These are phyloP conservation scores for Lichtheimia hyalospora DNA, from an alignment of 371 early-diverging fungal genomes.

Conservation along the genomic window DNA sequence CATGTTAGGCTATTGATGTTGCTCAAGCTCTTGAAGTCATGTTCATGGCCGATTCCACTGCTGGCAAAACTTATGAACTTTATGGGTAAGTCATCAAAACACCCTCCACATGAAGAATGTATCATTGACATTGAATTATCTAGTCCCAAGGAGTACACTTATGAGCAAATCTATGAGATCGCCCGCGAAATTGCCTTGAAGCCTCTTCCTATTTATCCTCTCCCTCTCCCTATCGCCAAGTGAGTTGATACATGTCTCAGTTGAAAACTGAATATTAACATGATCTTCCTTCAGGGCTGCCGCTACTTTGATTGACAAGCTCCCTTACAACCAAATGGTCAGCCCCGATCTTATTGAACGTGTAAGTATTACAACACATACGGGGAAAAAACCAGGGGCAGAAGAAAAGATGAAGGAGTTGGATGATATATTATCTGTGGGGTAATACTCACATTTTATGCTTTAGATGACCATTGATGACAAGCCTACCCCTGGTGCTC, in stretches of 20 bases:
- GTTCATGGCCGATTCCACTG: slow-evolving; percentile 68
- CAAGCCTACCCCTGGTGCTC: slow-evolving; percentile 65
- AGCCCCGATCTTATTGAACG: slow-evolving; percentile 53
- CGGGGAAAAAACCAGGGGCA: too few species aligned
- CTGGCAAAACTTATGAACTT: slow-evolving; percentile 89
- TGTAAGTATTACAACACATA: slow-evolving; percentile 21
- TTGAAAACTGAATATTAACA: neutral
- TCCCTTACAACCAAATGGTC: slow-evolving; percentile 51
- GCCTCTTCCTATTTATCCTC: slow-evolving; percentile 55
- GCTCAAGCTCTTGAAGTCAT: slow-evolving; percentile 81
- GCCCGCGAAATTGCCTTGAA: slow-evolving; percentile 75
- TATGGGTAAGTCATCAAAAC: slow-evolving; percentile 59
- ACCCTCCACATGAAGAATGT: neutral
- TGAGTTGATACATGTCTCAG: slow-evolving; percentile 15
- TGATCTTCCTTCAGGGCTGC: slow-evolving; percentile 20
- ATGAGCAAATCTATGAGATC: slow-evolving; percentile 70
- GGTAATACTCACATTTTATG: slow-evolving; percentile 2
- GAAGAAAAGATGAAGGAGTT: neutral
- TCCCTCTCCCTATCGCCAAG: slow-evolving; percentile 76
- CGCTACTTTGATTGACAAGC: slow-evolving; percentile 43
- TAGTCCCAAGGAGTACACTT: slow-evolving; percentile 71
- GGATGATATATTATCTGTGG: neutral
- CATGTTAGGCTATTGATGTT: slow-evolving; percentile 78
- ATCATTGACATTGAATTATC: too few species aligned
- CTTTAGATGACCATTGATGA: slow-evolving; percentile 74